Base-by-base conservation (phyloP, 768 basidiomycete species). In the Boletus huronensis region DNA sequence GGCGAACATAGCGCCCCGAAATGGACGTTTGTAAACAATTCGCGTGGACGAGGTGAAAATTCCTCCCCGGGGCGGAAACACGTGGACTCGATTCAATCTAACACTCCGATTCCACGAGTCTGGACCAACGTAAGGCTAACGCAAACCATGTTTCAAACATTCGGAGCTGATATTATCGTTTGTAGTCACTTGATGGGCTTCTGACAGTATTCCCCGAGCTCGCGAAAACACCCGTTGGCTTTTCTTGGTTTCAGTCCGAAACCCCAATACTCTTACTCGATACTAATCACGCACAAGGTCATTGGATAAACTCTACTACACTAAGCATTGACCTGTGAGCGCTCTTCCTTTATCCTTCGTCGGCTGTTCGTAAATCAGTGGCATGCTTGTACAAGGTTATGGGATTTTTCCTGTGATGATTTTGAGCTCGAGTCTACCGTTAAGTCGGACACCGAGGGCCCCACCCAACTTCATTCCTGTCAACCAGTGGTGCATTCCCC, bases 161-260 rank as follows among this genome's bases (percentile, higher is more conserved):
- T 6, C 2, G 13, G 48, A 19, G 34, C 34, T 60, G 31, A 63
- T 36, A 19, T 29, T 29, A 4, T 51, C 45, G 10, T 53, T 31
- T 38, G 10, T 40, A 70, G 69, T 68, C 68, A n/a, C 48, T 58
- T 3, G 28, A 48, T 9, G 62, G 62, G 11, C 58, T 70, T 21
- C 8, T 55, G 23, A 60, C 50, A 6, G 50, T 61, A 21, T 70
- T 66, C 17, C 69, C 69, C 19, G 58, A 65, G 34, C 59, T 72
- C 9, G 47, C 43, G 0, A 68, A 66, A 34, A 16, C 64, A 6
- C 16, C 32, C 36, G 32, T 54, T 19, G 59, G 64, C 11, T 54
- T 70, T 47, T 61, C 56, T 11, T 70, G 66, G 64, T 48, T 59
- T 32, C 64, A 72, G 42, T 70, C 59, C 16, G 66, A 66, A 48